Evolutionary conservation across 179 eudicot genomes (phyloP), one percentile per base, ranked within the genome.

Genomic region (Amaranthus tricolor): DNA sequence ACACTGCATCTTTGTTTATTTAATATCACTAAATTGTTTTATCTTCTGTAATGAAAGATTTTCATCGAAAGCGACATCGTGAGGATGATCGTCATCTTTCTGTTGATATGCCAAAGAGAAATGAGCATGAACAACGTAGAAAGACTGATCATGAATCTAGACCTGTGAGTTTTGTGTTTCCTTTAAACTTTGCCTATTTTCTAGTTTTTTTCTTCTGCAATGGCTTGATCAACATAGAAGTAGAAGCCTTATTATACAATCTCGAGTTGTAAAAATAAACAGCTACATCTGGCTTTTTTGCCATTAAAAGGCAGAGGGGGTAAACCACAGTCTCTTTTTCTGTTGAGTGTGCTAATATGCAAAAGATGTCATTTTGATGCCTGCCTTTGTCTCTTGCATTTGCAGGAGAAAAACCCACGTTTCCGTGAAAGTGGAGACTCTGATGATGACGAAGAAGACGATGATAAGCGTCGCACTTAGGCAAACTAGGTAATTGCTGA

Each of bases 351-450:
- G 6, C 11, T 64, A 44, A 64, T 55, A 48, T 50, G 48, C 49
- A 7, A 14, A 68, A 66, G 2, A 65, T 56, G 21, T 47, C 45
- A 61, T 21, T 14, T 55, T 52, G 59, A 73, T 61, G 14, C 20
- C 6, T 73, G 4, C 51, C 14, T 56, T 17, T 20, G 45, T 17
- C 64, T 14, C 40, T 68, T 12, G 9, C 62, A 57, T 63, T 55
- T 70, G 65, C 96, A 94, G 98, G 98, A 92, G 85, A 94, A 92
- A 87, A 94, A 94, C 77, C 98, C 98, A 47, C 89, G 98, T 47
- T 94, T 92, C 67, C 94, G 97, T 68, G 97, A 94, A 80, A 89
- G 91, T 74, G 98, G 98, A 9, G 97, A 94, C 79, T 94, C 98
- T 8, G 97, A 94, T 72, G 97, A 91, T 0, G 97, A 94, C 0